Evolutionary conservation across 1,139 yeast genomes (phyloP).

Genomic region (Chernovozyma aurita): DNA sequence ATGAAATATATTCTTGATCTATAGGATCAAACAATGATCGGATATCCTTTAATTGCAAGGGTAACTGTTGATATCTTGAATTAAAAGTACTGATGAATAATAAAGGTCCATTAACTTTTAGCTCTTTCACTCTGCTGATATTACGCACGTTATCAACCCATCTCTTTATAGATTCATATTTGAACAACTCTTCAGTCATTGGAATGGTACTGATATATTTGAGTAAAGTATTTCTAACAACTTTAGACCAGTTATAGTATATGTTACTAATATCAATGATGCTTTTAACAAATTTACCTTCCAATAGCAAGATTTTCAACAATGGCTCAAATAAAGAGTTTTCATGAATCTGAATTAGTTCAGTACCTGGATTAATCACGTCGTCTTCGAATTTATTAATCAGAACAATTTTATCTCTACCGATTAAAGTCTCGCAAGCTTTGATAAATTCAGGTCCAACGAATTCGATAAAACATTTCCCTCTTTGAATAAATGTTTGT

Average conservation of each 20-base stretch:
- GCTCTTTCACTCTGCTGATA: constrained; percentile 38
- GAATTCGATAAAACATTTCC: constrained; percentile 55
- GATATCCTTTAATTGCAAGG: constrained; percentile 62
- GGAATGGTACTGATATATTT: constrained; percentile 52
- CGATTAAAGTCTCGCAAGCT: constrained; percentile 47
- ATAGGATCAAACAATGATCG: constrained; percentile 41
- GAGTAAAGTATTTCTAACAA: constrained; percentile 51
- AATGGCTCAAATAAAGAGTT: constrained; percentile 53
- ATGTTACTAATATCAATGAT: constrained; percentile 53
- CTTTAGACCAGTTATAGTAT: constrained; percentile 61
- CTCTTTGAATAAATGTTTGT: constrained; percentile 68
- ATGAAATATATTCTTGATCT: constrained; percentile 51
- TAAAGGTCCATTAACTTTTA: constrained; percentile 53
- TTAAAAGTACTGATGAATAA: constrained; percentile 72
- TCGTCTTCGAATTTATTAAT: constrained; percentile 52
- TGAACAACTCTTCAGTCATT: constrained; percentile 27
- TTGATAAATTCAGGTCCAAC: constrained; percentile 42
- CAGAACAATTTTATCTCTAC: constrained; percentile 20
- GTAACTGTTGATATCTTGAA: constrained; percentile 68
- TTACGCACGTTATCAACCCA: constrained; percentile 45
- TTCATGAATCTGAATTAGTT: constrained; percentile 58
- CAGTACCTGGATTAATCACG: constrained; percentile 57
- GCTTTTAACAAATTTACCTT: constrained; percentile 65
- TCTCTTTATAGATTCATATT: constrained; percentile 46
- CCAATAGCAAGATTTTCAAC: constrained; percentile 33